phyloP scores from a whole-genome alignment of 1,284 basidiomycete species.

The Malassezia dermatis region DNA sequence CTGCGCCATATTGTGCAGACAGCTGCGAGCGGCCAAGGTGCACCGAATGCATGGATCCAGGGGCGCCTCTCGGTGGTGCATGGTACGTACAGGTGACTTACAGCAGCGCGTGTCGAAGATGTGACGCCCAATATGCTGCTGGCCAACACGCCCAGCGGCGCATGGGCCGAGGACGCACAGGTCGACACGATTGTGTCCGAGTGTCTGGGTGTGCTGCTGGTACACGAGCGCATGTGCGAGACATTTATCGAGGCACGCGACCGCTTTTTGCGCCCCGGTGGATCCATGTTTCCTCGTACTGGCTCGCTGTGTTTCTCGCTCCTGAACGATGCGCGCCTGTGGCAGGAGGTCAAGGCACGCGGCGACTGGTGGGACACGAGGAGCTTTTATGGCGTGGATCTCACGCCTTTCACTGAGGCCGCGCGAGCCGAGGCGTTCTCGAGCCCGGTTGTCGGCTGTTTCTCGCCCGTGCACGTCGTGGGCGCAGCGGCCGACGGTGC shows the following conservation, averaged over 20 bases:
- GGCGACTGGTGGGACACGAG: slow-evolving; percentile 15
- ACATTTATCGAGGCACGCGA: slow-evolving; percentile 52
- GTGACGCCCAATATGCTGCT: slow-evolving; percentile 22
- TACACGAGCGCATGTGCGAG: slow-evolving; percentile 54
- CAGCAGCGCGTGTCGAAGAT: slow-evolving; percentile 34
- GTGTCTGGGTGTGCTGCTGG: slow-evolving; percentile 52
- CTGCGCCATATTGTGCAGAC: slow-evolving; percentile 47
- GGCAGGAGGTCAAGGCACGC: slow-evolving; percentile 44
- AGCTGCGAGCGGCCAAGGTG: slow-evolving; percentile 31
- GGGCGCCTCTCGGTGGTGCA: slow-evolving; percentile 20
- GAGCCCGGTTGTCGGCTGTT: slow-evolving; percentile 39
- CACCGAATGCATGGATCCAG: slow-evolving; percentile 29
- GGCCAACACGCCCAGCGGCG: not conserved
- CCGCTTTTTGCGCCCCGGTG: slow-evolving; percentile 50
- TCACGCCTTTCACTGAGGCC: slow-evolving; percentile 29
- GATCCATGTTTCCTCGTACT: slow-evolving; percentile 50
- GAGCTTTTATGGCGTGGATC: slow-evolving; percentile 44
- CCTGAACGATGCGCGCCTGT: slow-evolving; percentile 51
- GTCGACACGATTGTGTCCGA: slow-evolving; percentile 54
- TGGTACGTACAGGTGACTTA: not conserved
- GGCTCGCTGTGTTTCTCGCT: slow-evolving; percentile 52
- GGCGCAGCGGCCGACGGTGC: slow-evolving; percentile 23
- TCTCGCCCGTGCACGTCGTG: slow-evolving; percentile 25
- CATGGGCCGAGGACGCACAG: slow-evolving; percentile 23
- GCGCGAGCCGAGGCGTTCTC: slow-evolving; percentile 35